These are phyloP conservation scores for Mucor indicus DNA, from an alignment of 371 early-diverging fungal species.

Conservation along the genomic window DNA sequence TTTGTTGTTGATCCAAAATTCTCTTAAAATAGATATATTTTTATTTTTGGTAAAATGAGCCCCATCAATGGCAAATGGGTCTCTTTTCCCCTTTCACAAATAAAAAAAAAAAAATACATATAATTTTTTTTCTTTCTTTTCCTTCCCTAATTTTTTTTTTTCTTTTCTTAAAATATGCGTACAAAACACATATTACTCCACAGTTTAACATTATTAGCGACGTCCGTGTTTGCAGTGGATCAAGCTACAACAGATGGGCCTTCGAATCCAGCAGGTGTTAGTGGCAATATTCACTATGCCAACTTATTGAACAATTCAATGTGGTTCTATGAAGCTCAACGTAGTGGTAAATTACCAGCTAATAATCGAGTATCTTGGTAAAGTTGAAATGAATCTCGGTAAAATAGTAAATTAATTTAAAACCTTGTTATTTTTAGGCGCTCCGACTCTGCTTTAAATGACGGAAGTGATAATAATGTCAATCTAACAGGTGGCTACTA, in stretches of 20 bases:
- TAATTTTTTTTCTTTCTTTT: neutral
- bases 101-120: no score
- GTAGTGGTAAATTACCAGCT: slow-evolving; percentile 50
- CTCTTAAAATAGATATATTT: no score
- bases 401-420: neutral
- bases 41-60: no score
- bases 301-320: slow-evolving; percentile 37
- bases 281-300: slow-evolving; percentile 26
- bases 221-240: slow-evolving; percentile 1
- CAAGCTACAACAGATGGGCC: slow-evolving; percentile 15
- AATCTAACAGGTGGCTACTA: slow-evolving; percentile 51
- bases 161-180: no score
- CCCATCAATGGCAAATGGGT: no score
- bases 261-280: slow-evolving; percentile 16
- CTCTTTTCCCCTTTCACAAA: no score
- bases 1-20: no score
- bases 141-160: neutral
- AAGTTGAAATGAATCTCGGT: no score
- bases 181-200: slow-evolving; percentile 1
- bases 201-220: neutral
- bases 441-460: slow-evolving; percentile 47
- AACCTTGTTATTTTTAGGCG: slow-evolving; percentile 45
- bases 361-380: slow-evolving; percentile 55
- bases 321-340: slow-evolving; percentile 59
- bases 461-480: slow-evolving; percentile 47